Base-by-base conservation (phyloP, 2,329 filamentous ascomycete species). In the Shiraia sp. region DNA sequence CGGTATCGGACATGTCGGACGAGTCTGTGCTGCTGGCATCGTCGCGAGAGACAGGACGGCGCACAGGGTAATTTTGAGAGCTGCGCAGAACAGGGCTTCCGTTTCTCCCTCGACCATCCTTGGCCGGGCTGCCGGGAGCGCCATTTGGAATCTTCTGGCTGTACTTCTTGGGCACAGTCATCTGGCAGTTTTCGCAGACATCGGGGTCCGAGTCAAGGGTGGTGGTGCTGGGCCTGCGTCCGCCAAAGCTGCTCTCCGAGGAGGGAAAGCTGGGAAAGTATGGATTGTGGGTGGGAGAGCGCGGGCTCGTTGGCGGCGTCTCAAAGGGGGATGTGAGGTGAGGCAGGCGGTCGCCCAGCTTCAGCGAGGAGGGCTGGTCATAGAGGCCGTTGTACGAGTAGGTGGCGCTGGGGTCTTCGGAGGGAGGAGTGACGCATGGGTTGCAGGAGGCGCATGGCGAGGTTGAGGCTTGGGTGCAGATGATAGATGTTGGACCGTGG, bases 401-500 rank as follows among this genome's bases (percentile, higher is more conserved):
- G 51, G 62, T 51, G 34, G 57, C 46, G 25, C 63, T 57, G 24
- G 59, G 57, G 22, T 69, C 65, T 38, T 72, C 69, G 32, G 65
- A 63, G 8, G 66, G 65, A 38, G 72, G 69, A 28, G 72, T 73
- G 28, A 71, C 65, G 59, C 71, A 70, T 43, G 75, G 69, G 50
- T 74, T 73, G 62, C 79, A 82, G 57, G 78, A 74, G 32, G 69
- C 63, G 58, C 79, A 82, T 41, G 77, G 71, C 42, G 79, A 71
- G 10, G 78, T 78, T 34, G 78, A 70, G 50, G 80, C 76, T 63
- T 82, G 79, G 44, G 79, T 82, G 66, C 79, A 82, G 51, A 82
- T 78, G 64, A 82, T 80, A 42, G 78, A 81, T 37, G 79, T 82
- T 13, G 79, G 79, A 63, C 79, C 79, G 74, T 82, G 79, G 65